A percentile compares a stretch with the other conserved stretches of the same genome.
Conservation (phyloP, 2,329 filamentous ascomycete species). For the Verticillium klebahnii region DNA sequence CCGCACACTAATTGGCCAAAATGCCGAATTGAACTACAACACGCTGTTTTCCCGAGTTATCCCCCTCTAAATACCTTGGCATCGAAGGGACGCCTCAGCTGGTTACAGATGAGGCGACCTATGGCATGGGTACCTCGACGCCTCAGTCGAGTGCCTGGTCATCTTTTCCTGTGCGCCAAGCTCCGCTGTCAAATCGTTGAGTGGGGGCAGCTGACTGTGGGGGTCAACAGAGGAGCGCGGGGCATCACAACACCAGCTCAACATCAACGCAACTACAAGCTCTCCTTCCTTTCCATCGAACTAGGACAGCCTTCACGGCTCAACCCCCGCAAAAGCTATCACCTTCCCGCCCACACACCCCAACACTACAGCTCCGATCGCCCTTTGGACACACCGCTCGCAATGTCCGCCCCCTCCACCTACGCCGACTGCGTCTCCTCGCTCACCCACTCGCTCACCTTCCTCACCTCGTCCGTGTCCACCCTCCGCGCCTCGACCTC, state of each 20-base stretch:
- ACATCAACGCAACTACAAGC: background rate
- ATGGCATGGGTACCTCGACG: no score
- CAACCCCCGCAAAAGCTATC: background rate
- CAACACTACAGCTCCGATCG: background rate
- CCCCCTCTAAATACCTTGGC: no score
- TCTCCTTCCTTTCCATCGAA: no score
- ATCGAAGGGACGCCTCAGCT: no score
- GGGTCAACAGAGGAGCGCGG: background rate
- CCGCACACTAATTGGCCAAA: no score
- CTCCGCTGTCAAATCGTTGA: background rate
- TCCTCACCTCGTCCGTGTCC: constrained; percentile 55
- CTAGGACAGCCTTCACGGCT: background rate
- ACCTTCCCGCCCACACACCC: background rate
- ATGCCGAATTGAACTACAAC: no score
- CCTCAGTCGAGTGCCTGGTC: no score
- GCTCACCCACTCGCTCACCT: constrained; percentile 54
- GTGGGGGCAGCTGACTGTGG: background rate
- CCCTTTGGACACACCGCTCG: background rate
- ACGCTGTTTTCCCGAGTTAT: no score
- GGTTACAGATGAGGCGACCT: no score
- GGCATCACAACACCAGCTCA: background rate
- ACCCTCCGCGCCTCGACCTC: constrained; percentile 52
- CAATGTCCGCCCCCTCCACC: constrained; percentile 16
- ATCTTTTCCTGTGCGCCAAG: background rate
- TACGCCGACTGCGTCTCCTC: constrained; percentile 57